phyloP scores from a whole-genome alignment of 2,329 filamentous ascomycete species.

The Fusarium buxicola region DNA sequence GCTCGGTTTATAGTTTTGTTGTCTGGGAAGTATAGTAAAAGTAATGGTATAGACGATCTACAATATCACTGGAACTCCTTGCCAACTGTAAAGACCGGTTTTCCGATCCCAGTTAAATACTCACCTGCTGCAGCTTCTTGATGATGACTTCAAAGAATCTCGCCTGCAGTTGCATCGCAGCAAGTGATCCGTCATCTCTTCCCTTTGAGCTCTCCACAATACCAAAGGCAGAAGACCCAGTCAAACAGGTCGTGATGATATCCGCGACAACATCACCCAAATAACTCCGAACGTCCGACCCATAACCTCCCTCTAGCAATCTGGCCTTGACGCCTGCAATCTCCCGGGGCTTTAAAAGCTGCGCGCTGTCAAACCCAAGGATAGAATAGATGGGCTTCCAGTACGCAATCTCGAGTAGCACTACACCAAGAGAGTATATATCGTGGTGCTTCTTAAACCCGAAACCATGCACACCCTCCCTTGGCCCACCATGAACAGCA shows the following conservation, averaged over 20 bases:
- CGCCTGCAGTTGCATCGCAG: neutral
- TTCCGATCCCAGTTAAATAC: neutral
- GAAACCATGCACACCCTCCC: neutral
- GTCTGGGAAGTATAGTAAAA: no score
- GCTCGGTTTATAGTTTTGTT: no score
- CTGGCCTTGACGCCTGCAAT: neutral
- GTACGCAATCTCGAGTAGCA: conserved; percentile 6
- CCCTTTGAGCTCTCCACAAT: neutral
- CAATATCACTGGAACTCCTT: no score
- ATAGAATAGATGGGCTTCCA: conserved; percentile 7
- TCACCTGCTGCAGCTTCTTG: neutral
- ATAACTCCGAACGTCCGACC: neutral
- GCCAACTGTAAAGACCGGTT: no score
- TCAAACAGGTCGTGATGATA: conserved; percentile 1
- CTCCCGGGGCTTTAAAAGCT: neutral
- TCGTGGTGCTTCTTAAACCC: conserved; percentile 14
- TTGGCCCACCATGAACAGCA: conserved; percentile 2
- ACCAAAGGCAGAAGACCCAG: neutral
- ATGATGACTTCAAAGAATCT: conserved; percentile 4
- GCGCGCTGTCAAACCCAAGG: neutral
- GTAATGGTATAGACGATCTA: no score
- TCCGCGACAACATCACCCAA: neutral
- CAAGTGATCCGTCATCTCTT: no score
- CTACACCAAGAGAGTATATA: conserved; percentile 4
- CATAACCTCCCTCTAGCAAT: neutral